Base-by-base conservation (phyloP, 1,284 basidiomycete species). In the Gymnopus androsaceus region DNA sequence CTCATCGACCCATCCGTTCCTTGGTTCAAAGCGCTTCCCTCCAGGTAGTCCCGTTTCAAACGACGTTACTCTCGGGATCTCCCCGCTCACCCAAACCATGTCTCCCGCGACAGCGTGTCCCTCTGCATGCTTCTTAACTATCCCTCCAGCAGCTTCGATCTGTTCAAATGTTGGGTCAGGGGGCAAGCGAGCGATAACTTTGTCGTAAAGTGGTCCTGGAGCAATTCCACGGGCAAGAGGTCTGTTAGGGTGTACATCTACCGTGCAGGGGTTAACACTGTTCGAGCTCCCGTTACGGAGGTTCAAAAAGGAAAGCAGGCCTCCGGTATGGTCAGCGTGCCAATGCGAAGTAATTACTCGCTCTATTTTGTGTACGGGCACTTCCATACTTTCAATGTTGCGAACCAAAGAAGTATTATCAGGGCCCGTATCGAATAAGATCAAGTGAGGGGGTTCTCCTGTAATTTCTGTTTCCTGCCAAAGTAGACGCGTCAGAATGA, bases 281-380 rank as follows among this genome's bases (percentile, higher is more conserved):
- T 51, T 56, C 4, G 27, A 12, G 25, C 34, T n/a, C 9, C 21
- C 34, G n/a, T 45, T 55, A 52, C 82, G 77, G 56, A 79, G 67
- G 38, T 75, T 69, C 4, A 90, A 74, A 62, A 85, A 87, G 37
- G 82, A 83, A 58, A 82, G 78, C 40, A 90, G 71, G 6, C 88
- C 85, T 52, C 87, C 90, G 14, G 88, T 90, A 71, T 94, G 90
- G 66, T 94, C 92, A 47, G 81, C 76, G 67, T 93, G 91, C 90
- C 91, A 94, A 67, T 94, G 92, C 1, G 88, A 91, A 12, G 86
- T 79, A 19, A 92, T 74, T 38, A 92, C 74, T 27, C 84, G 79
- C 38, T 84, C 81, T 58, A 94, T 77, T 40, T 74, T 68, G 31
- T 77, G 72, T 5, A 83, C 69, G 3, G 79, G 78, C 1, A 83